These are phyloP conservation scores for Polyporus arcularius DNA, from an alignment of 768 basidiomycete genomes.

Conservation along the genomic window DNA sequence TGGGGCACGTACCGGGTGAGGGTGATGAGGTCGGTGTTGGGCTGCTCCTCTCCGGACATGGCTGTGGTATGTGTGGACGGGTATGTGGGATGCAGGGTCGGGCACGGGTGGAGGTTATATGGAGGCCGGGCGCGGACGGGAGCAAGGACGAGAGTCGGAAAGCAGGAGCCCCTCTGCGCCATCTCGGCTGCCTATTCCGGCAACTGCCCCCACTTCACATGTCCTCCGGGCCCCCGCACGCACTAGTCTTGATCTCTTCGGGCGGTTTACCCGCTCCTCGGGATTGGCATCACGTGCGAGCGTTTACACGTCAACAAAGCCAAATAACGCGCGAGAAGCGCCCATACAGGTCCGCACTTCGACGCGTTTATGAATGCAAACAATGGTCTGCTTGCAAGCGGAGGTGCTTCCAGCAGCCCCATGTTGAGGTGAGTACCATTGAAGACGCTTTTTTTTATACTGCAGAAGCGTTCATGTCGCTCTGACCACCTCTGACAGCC, in stretches of 20 bases:
- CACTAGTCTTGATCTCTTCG: neutral
- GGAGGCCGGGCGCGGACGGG: constrained; percentile 18
- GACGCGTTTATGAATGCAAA: too few species aligned
- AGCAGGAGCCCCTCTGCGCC: constrained; percentile 10
- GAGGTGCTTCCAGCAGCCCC: too few species aligned
- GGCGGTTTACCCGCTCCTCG: too few species aligned
- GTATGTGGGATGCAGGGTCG: constrained; percentile 11
- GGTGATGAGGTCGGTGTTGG: constrained; percentile 87
- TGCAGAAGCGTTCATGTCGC: too few species aligned
- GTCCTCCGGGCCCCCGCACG: constrained; percentile 6
- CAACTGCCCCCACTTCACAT: constrained; percentile 20
- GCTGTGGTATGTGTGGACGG: constrained; percentile 5
- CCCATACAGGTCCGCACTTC: too few species aligned
- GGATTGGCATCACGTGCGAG: too few species aligned
- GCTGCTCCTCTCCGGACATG: constrained; percentile 56
- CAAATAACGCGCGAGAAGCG: too few species aligned
- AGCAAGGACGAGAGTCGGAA: constrained; percentile 7
- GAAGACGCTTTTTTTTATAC: too few species aligned
- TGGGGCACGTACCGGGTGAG: constrained; percentile 71
- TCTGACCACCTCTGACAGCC: too few species aligned
- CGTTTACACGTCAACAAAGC: too few species aligned
- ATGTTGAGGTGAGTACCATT: too few species aligned
- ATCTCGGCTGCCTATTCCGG: constrained; percentile 15
- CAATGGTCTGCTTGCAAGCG: too few species aligned
- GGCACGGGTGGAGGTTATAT: constrained; percentile 3